phyloP scores from a whole-genome alignment of 2,329 filamentous ascomycete species.

The Amauroascus niger region DNA sequence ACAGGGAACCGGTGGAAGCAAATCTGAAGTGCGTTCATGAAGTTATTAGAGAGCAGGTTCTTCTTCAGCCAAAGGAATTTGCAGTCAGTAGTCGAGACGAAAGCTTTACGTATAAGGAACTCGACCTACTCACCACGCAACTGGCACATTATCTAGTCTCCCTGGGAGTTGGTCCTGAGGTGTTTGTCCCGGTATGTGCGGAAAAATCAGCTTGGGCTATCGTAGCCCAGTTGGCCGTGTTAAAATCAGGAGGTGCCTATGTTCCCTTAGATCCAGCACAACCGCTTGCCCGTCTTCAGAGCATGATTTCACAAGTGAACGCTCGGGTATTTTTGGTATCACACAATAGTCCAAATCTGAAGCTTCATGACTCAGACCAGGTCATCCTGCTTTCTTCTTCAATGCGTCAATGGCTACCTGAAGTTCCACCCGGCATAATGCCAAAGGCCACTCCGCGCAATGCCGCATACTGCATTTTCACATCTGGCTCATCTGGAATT shows the following conservation, averaged over 20 bases:
- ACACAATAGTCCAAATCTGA: background rate
- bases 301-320: constrained; percentile 45
- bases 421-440: background rate
- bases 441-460: constrained; percentile 28
- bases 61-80: constrained; percentile 9
- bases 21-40: constrained; percentile 14
- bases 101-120: constrained; percentile 12
- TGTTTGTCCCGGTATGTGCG: constrained; percentile 62
- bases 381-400: background rate
- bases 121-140: constrained; percentile 18
- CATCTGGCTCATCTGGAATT: constrained; percentile 22
- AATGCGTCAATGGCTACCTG: background rate
- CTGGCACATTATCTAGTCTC: constrained; percentile 12
- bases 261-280: constrained; percentile 54
- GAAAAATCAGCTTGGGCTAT: constrained; percentile 67
- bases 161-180: constrained; percentile 40
- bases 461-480: constrained; percentile 38
- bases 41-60: constrained; percentile 12
- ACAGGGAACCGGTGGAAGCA: background rate
- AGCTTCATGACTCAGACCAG: background rate
- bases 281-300: constrained; percentile 34
- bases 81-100: constrained; percentile 20
- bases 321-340: constrained; percentile 42
- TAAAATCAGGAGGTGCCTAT: constrained; percentile 69
- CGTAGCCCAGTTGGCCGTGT: constrained; percentile 58